Evolutionary conservation across 371 early-diverging fungal genomes (phyloP).

Genomic region (Sporodiniella umbellata): DNA sequence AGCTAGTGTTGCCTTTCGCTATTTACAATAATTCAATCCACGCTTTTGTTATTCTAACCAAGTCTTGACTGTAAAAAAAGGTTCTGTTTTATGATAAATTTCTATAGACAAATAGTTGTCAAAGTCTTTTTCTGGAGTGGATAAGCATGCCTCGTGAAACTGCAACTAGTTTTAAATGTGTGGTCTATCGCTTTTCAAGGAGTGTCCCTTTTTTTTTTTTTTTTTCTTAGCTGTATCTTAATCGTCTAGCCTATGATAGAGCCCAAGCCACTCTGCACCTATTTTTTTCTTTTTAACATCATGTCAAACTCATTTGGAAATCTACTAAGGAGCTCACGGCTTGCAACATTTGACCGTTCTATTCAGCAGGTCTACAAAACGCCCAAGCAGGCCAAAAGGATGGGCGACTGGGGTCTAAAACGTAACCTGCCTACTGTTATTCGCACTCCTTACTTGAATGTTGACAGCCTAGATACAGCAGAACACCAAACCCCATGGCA

Average conservation of each 20-base stretch:
- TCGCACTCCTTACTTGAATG: constrained; percentile 55
- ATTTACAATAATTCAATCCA: too few relatives aligned
- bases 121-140: too few relatives aligned
- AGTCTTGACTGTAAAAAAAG: too few relatives aligned
- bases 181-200: not conserved
- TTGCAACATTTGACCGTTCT: constrained; percentile 66
- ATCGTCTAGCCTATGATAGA: not conserved
- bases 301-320: constrained; percentile 51
- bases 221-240: not conserved
- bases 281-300: constrained; percentile 1
- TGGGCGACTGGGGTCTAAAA: constrained; percentile 82
- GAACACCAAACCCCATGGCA: constrained; percentile 76
- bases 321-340: constrained; percentile 67
- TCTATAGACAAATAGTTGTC: too few relatives aligned
- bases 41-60: too few relatives aligned
- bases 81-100: too few relatives aligned
- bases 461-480: constrained; percentile 65
- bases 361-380: constrained; percentile 76
- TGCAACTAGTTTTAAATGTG: too few relatives aligned
- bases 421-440: constrained; percentile 67
- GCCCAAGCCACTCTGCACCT: not conserved
- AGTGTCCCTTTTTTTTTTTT: not conserved
- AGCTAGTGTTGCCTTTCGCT: too few relatives aligned
- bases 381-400: constrained; percentile 38
- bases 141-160: too few relatives aligned